Percentiles rank a stretch among this genome's conserved stretches.
These are phyloP conservation scores for Chalaropsis ovoidea DNA, from an alignment of 2,329 filamentous ascomycete species.

Conservation along the genomic window DNA sequence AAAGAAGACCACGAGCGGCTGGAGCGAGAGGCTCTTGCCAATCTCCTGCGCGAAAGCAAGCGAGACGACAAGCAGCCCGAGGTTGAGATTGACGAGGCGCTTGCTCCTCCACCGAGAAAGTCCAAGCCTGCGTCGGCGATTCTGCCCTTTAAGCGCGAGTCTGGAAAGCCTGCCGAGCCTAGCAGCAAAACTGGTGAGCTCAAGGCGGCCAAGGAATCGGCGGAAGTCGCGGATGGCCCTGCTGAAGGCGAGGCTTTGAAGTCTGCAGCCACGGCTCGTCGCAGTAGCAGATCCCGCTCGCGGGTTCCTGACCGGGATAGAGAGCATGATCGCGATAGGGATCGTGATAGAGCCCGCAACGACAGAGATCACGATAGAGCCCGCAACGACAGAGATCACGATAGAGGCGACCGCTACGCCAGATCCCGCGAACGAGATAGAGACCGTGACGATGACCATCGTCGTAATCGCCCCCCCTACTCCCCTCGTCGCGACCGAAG, in stretches of 20 bases:
- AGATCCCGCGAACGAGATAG: slow-evolving; percentile 8
- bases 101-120: slow-evolving; percentile 47
- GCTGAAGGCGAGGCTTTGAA: not conserved
- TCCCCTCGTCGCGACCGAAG: slow-evolving; percentile 35
- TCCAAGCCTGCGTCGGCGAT: slow-evolving; percentile 48
- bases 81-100: slow-evolving; percentile 46
- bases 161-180: slow-evolving; percentile 31
- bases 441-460: slow-evolving; percentile 25
- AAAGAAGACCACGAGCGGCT: slow-evolving; percentile 49
- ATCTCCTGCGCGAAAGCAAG: slow-evolving; percentile 50
- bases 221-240: slow-evolving; percentile 32
- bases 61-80: slow-evolving; percentile 43
- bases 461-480: slow-evolving; percentile 34
- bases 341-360: not conserved
- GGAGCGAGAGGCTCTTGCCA: slow-evolving; percentile 48
- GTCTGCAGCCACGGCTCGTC: not conserved
- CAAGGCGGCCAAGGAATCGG: slow-evolving; percentile 28
- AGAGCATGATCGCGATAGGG: not conserved
- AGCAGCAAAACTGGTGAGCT: slow-evolving; percentile 36
- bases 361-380: not conserved
- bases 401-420: slow-evolving; percentile 3
- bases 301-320: not conserved
- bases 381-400: slow-evolving; percentile 4
- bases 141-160: slow-evolving; percentile 42
- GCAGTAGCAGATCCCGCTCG: slow-evolving; percentile 13